Evolutionary conservation across 768 basidiomycete species (phyloP).

Genomic region (Cystofilobasidium capitatum): DNA sequence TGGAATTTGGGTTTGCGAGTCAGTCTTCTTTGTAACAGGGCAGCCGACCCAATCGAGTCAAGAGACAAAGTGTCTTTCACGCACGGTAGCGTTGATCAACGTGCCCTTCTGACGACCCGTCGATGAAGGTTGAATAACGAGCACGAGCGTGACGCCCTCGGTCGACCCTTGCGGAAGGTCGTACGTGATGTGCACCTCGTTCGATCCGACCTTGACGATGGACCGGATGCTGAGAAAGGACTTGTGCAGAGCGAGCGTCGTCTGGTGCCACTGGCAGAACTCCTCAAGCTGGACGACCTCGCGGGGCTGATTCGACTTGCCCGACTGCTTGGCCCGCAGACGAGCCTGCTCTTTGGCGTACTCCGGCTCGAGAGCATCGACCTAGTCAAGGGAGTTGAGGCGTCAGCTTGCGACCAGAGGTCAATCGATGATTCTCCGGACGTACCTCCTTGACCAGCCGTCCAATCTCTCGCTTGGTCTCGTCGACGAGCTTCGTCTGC

Average conservation of each 20-base stretch:
- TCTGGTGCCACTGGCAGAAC: constrained; percentile 51
- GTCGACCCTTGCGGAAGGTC: constrained; percentile 27
- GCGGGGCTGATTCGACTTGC: not conserved
- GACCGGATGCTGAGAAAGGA: constrained; percentile 54
- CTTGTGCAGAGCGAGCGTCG: constrained; percentile 57
- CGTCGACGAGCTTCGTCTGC: constrained; percentile 41
- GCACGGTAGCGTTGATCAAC: constrained; percentile 14
- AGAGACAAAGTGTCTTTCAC: constrained; percentile 2
- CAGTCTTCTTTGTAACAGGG: too few species aligned
- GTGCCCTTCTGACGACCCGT: not conserved
- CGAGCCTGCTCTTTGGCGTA: constrained; percentile 52
- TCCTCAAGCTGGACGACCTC: constrained; percentile 15
- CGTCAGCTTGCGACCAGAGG: not conserved
- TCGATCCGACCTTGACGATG: constrained; percentile 56
- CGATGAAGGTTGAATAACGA: constrained; percentile 2
- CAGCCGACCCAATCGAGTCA: not conserved
- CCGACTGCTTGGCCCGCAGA: constrained; percentile 52
- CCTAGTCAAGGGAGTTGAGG: constrained; percentile 23
- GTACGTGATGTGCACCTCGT: constrained; percentile 67
- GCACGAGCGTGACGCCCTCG: constrained; percentile 3
- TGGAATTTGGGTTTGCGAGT: not conserved
- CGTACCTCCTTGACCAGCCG: constrained; percentile 37
- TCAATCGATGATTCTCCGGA: not conserved
- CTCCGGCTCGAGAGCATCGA: constrained; percentile 35
- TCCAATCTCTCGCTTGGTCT: constrained; percentile 45